phyloP scores from a whole-genome alignment of 345 rosid genomes.

The Microcos paniculata region DNA sequence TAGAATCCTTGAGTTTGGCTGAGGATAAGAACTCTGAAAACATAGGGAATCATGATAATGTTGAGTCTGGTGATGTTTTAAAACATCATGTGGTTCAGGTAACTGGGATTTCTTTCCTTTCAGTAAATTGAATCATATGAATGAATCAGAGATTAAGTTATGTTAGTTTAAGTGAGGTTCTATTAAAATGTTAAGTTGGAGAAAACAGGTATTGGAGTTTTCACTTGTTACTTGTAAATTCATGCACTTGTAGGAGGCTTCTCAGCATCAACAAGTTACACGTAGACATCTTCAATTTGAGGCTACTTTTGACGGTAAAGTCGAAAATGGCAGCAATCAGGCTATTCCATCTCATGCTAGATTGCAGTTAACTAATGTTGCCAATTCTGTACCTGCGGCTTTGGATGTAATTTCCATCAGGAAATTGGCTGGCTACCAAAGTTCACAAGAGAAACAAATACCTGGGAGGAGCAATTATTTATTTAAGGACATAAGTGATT shows the following conservation, averaged over 20 bases:
- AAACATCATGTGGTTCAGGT: conserved; percentile 15
- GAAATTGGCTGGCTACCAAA: conserved; percentile 12
- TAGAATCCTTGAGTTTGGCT: conserved; percentile 1
- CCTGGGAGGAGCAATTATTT: neutral
- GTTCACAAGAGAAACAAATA: conserved; percentile 13
- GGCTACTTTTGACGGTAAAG: conserved; percentile 1
- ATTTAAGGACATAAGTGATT: conserved; percentile 7
- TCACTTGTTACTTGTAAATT: neutral
- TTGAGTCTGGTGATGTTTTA: conserved; percentile 3
- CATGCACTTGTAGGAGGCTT: conserved; percentile 18
- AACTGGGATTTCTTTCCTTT: neutral
- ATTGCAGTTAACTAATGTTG: neutral
- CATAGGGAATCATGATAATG: neutral
- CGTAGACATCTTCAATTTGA: conserved; percentile 40
- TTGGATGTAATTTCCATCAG: conserved; percentile 15
- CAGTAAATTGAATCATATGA: neutral
- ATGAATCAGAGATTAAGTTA: neutral
- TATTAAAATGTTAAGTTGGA: conserved; percentile 18
- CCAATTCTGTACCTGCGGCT: conserved; percentile 6
- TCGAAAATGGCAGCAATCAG: conserved; percentile 2
- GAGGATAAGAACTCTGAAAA: conserved; percentile 10
- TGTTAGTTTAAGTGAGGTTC: neutral
- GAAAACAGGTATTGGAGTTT: conserved; percentile 18
- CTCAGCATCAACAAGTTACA: conserved; percentile 23
- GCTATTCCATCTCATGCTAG: neutral